Evolutionary conservation across 1,139 yeast species (phyloP).

Genomic region (Arxiozyma slooffiae): DNA sequence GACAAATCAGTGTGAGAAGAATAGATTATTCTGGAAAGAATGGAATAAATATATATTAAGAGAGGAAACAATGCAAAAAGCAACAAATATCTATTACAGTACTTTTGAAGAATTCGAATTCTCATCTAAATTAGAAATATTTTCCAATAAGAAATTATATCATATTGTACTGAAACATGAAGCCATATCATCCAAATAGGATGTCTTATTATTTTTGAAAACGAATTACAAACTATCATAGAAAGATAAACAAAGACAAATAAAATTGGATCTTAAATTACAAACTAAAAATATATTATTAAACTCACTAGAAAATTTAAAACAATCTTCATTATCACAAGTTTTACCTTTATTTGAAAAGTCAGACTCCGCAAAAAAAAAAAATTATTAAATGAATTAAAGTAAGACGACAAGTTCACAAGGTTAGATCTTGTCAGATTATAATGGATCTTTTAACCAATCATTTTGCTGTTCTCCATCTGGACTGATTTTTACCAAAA

Average conservation of each 20-base stretch:
- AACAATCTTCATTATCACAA: not conserved
- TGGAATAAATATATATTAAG: constrained; percentile 32
- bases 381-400: constrained; percentile 21
- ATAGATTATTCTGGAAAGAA: not conserved
- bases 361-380: constrained; percentile 9
- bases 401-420: constrained; percentile 28
- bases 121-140: constrained; percentile 44
- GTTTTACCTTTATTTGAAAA: constrained; percentile 1
- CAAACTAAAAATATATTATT: constrained; percentile 5
- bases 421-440: constrained; percentile 34
- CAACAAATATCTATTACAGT: constrained; percentile 49
- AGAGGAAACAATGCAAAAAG: constrained; percentile 36
- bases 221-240: constrained; percentile 16
- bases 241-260: constrained; percentile 34
- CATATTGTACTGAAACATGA: constrained; percentile 43
- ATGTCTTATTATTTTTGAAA: constrained; percentile 46
- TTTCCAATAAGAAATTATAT: constrained; percentile 35
- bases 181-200: constrained; percentile 55
- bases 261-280: constrained; percentile 29
- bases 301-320: not conserved
- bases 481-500: constrained; percentile 25
- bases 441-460: constrained; percentile 38
- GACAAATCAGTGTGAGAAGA: not conserved
- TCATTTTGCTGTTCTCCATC: constrained; percentile 34
- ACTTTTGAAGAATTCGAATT: constrained; percentile 52